A percentile compares a stretch with the other conserved stretches of the same genome.
Evolutionary conservation across 1,284 basidiomycete species (phyloP).

Genomic region (Irpex sp.): DNA sequence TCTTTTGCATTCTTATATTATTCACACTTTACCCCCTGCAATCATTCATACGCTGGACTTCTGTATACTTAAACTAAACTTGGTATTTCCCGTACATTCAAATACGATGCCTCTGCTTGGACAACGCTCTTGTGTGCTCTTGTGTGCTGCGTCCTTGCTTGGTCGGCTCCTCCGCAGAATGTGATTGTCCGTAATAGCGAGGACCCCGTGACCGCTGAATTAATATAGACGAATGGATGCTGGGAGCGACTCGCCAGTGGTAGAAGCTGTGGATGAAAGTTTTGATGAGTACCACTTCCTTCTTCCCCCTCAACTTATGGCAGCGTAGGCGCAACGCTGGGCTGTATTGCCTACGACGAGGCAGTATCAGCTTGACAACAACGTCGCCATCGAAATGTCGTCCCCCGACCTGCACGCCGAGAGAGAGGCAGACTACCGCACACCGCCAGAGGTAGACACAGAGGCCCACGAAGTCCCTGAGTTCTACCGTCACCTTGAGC

Average conservation of each 20-base stretch:
- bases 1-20: neutral
- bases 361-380: conserved; percentile 8
- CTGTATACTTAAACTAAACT: neutral
- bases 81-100: neutral
- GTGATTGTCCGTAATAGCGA: neutral
- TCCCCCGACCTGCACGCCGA: neutral
- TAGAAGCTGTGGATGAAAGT: neutral
- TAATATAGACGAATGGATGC: neutral
- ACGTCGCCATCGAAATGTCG: neutral
- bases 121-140: neutral
- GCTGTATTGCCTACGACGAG: conserved; percentile 12
- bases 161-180: neutral
- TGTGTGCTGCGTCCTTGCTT: no score
- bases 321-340: neutral
- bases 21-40: neutral
- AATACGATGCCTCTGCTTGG: neutral
- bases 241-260: neutral
- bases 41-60: neutral
- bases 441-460: neutral
- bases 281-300: conserved; percentile 1
- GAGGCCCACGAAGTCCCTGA: neutral
- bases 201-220: neutral
- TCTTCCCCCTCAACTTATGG: neutral
- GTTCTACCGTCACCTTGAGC: neutral
- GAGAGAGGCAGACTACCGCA: neutral